Percentiles rank a stretch among this genome's conserved stretches.
phyloP scores from a whole-genome alignment of 2,329 filamentous ascomycete species.

The Cercospora citrullina region DNA sequence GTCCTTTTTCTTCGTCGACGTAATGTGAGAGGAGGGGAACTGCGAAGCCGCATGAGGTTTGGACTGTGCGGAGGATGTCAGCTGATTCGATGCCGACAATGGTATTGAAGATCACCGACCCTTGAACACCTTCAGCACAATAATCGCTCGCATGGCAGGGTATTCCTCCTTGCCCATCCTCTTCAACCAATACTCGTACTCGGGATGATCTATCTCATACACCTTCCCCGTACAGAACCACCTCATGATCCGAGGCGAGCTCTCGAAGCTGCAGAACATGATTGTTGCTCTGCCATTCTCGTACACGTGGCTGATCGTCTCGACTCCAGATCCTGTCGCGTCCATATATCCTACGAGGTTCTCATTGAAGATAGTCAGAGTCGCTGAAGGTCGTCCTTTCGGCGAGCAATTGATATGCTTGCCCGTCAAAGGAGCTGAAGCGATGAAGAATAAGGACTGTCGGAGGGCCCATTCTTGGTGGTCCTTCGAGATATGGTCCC shows the following conservation, averaged over 20 bases:
- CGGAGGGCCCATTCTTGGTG: conserved; percentile 63
- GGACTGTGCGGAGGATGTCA: conserved; percentile 41
- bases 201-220: conserved; percentile 58
- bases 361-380: conserved; percentile 60
- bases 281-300: conserved; percentile 75
- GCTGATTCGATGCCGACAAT: too few species aligned
- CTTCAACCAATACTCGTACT: conserved; percentile 50
- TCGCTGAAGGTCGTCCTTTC: conserved; percentile 66
- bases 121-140: conserved; percentile 63
- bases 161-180: conserved; percentile 38
- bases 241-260: conserved; percentile 61
- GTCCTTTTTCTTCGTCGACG: conserved; percentile 27
- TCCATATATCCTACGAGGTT: conserved; percentile 70
- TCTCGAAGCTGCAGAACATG: conserved; percentile 69
- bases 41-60: conserved; percentile 67
- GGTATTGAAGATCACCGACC: conserved; percentile 27
- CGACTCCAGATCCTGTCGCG: conserved; percentile 70
- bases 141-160: conserved; percentile 59
- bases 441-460: conserved; percentile 75
- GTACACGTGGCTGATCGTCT: conserved; percentile 73
- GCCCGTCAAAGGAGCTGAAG: conserved; percentile 67
- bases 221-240: conserved; percentile 62
- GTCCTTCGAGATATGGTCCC: conserved; percentile 54
- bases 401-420: conserved; percentile 74
- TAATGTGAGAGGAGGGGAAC: conserved; percentile 56